These are phyloP conservation scores for Xylariomycetidae sp. DNA, from an alignment of 2,329 filamentous ascomycete genomes.

Conservation along the genomic window DNA sequence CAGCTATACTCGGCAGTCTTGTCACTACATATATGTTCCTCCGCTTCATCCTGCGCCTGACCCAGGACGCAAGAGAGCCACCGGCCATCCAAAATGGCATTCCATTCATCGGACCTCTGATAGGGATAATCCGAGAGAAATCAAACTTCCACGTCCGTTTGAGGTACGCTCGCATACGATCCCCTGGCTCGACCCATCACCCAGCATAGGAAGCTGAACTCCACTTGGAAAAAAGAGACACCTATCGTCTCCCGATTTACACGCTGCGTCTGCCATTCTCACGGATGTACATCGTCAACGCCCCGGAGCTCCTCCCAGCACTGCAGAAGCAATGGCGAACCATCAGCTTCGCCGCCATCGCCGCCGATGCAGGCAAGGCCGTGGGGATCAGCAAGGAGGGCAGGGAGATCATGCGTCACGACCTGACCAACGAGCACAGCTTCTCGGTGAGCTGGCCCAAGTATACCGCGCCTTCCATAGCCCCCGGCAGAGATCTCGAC, in stretches of 20 bases:
- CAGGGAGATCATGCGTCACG: conserved; percentile 15
- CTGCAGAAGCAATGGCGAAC: conserved; percentile 22
- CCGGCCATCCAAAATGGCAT: conserved; percentile 14
- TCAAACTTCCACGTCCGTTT: conserved; percentile 9
- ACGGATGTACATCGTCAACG: conserved; percentile 22
- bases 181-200: too few relatives aligned
- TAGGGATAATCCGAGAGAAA: conserved; percentile 18
- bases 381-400: conserved; percentile 22
- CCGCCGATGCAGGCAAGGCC: conserved; percentile 13
- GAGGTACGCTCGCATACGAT: conserved; percentile 7
- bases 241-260: conserved; percentile 20
- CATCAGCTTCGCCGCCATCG: conserved; percentile 21
- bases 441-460: conserved; percentile 12
- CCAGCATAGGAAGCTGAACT: too few relatives aligned
- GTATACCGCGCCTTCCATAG: conserved; percentile 8
- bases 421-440: conserved; percentile 13
- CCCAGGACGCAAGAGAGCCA: conserved; percentile 21
- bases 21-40: conserved; percentile 17
- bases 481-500: conserved; percentile 15
- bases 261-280: conserved; percentile 20
- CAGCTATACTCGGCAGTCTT: conserved; percentile 4
- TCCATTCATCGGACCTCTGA: conserved; percentile 19
- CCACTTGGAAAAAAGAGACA: conserved; percentile 7
- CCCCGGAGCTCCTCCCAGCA: conserved; percentile 17
- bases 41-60: conserved; percentile 15